Base-by-base conservation (phyloP, 768 basidiomycete genomes). In the Boletales sp. region DNA sequence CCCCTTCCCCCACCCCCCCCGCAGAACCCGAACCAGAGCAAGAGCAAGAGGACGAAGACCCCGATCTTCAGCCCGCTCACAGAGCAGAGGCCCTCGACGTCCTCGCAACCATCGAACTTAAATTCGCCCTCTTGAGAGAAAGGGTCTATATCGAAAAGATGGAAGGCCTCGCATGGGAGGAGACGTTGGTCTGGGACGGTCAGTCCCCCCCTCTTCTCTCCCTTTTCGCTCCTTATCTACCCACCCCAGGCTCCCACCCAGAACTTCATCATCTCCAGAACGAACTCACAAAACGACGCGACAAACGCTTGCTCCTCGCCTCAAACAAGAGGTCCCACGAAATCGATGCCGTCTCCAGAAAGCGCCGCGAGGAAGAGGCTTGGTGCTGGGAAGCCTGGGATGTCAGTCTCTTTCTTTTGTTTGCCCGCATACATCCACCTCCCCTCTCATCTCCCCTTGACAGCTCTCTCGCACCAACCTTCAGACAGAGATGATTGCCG, bases 301-400 rank as follows among this genome's bases (percentile, higher is more conserved):
- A 93, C 63, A 86, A 88, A 52, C 83, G 92, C 4, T 73, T 94
- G 12, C 84, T 87, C 48, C 76, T 97, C 1, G 90, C 94, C 1
- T 76, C 82, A n/a, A 76, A 79, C 30, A 84, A 90, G 63, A 82
- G 86, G 43, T 71, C 76, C 10, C 84, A 83, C 46, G 87, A 92
- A 44, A 72, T 86, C 12, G 75, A 74, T 4, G 83, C 83, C 57
- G 77, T 83, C 4, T 72, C 71, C 35, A 83, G 80, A 55, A 79
- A 82, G 54, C 73, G 86, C 24, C 79, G 77, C 47, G 74, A 82
- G 5, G 87, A 93, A 47, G 90, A 93, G 54, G 72, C 80, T 31
- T 80, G 81, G 12, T 82, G 87, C 29, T 95, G 94, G 93, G 84
- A 84, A 53, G 88, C 86, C 79, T 97, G 95, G 95, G 85, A 85